These are phyloP conservation scores for Chrysoporthe deuterocubensis DNA, from an alignment of 2,329 filamentous ascomycete species.

Conservation along the genomic window DNA sequence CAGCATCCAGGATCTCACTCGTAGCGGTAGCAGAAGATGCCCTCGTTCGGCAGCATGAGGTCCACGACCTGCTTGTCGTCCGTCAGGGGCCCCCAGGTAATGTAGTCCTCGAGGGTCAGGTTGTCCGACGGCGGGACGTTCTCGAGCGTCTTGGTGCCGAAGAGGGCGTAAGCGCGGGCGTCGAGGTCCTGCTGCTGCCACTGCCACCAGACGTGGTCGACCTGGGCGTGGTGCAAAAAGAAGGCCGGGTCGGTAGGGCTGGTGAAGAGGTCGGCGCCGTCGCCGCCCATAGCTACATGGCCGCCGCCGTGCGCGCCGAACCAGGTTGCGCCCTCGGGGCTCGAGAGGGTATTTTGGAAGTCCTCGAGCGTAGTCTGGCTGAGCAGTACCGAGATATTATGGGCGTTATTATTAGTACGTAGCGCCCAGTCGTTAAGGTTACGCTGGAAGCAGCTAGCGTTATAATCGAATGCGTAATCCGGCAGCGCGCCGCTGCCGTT, in stretches of 20 bases:
- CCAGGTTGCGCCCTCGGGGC: slow-evolving; percentile 34
- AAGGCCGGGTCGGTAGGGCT: slow-evolving; percentile 51
- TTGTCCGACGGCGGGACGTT: slow-evolving; percentile 32
- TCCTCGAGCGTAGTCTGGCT: slow-evolving; percentile 35
- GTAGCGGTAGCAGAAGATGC: too few species aligned
- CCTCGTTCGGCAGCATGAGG: too few species aligned
- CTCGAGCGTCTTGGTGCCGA: slow-evolving; percentile 29
- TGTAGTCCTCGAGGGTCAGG: slow-evolving; percentile 33
- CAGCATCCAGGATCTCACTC: too few species aligned
- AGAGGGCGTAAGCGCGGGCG: slow-evolving; percentile 30
- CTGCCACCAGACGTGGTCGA: slow-evolving; percentile 35
- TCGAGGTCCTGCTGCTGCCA: slow-evolving; percentile 34
- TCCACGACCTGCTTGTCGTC: too few species aligned
- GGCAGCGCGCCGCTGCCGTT: slow-evolving; percentile 20
- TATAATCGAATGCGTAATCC: slow-evolving; percentile 36
- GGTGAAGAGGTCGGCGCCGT: slow-evolving; percentile 50
- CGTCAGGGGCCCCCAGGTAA: slow-evolving; percentile 29
- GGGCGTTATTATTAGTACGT: slow-evolving; percentile 34
- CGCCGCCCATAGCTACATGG: slow-evolving; percentile 50
- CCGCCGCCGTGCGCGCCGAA: slow-evolving; percentile 46
- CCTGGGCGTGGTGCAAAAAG: slow-evolving; percentile 47
- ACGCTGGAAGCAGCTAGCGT: slow-evolving; percentile 42
- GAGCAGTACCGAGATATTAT: slow-evolving; percentile 38
- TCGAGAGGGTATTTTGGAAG: slow-evolving; percentile 44
- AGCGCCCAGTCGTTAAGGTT: slow-evolving; percentile 35